phyloP scores from a whole-genome alignment of 1,284 basidiomycete species.

The Mrakiaceae sp. region DNA sequence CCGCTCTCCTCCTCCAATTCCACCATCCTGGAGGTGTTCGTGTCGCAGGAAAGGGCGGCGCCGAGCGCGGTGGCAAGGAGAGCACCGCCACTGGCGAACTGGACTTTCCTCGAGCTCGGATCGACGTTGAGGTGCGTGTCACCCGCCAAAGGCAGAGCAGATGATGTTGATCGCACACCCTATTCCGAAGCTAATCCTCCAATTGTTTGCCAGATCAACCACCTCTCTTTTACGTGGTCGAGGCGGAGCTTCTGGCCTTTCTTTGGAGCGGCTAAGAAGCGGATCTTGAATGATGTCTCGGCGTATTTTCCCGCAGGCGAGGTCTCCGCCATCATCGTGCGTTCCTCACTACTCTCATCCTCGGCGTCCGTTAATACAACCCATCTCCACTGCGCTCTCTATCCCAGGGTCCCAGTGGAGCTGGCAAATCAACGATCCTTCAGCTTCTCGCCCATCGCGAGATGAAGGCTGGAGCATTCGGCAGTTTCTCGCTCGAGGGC shows the following conservation, averaged over 20 bases:
- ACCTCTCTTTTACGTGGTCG: slow-evolving; percentile 30
- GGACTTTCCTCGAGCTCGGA: slow-evolving; percentile 33
- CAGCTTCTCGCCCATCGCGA: slow-evolving; percentile 39
- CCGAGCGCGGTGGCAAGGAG: slow-evolving; percentile 30
- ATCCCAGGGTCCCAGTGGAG: slow-evolving; percentile 31
- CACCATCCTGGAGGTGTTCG: slow-evolving; percentile 37
- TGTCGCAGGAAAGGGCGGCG: slow-evolving; percentile 33
- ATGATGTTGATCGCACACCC: not conserved
- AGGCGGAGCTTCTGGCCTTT: slow-evolving; percentile 18
- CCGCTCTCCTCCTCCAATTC: slow-evolving; percentile 30
- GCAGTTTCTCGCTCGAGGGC: slow-evolving; percentile 31
- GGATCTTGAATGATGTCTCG: slow-evolving; percentile 37
- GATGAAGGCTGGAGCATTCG: slow-evolving; percentile 30
- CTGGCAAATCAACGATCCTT: slow-evolving; percentile 37
- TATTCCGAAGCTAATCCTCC: not conserved
- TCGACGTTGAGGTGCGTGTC: slow-evolving; percentile 30
- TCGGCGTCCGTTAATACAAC: not conserved
- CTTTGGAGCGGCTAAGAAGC: slow-evolving; percentile 22
- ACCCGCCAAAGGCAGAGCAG: too few species aligned
- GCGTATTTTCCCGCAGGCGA: slow-evolving; percentile 36
- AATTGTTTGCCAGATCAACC: slow-evolving; percentile 20
- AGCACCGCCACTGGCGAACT: slow-evolving; percentile 29
- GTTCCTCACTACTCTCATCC: not conserved
- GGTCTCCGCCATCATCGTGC: slow-evolving; percentile 38
- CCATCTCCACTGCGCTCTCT: not conserved